phyloP scores from a whole-genome alignment of 208 protist genomes.

The Polymyxa betae region DNA sequence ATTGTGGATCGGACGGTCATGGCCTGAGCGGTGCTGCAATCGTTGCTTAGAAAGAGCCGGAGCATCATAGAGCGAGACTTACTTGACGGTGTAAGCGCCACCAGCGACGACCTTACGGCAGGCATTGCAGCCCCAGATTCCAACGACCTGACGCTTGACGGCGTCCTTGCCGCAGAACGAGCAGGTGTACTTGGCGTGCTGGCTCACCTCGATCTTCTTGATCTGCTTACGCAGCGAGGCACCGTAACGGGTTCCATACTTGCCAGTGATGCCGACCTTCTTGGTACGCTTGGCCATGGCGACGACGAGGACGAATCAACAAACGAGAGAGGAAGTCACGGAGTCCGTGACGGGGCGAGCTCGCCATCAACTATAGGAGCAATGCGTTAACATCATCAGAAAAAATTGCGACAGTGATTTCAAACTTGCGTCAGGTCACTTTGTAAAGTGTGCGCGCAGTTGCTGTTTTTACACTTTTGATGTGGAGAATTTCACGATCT shows the following conservation, averaged over 20 bases:
- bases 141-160: constrained; percentile 72
- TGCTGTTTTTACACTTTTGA: too few relatives aligned
- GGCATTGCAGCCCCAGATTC: constrained; percentile 75
- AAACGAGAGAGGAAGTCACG: not conserved
- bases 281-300: constrained; percentile 72
- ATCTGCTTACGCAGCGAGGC: constrained; percentile 74
- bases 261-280: constrained; percentile 79
- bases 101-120: constrained; percentile 72
- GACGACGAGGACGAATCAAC: not conserved
- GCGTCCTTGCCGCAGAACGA: constrained; percentile 78
- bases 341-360: not conserved
- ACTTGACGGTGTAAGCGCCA: constrained; percentile 69
- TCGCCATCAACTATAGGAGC: too few relatives aligned
- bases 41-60: not conserved
- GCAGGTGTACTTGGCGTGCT: constrained; percentile 72
- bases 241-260: constrained; percentile 79
- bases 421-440: too few relatives aligned
- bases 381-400: too few relatives aligned
- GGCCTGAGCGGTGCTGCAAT: constrained; percentile 52
- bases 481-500: too few relatives aligned
- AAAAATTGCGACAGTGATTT: too few relatives aligned
- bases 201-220: constrained; percentile 73
- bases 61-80: not conserved
- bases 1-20: constrained; percentile 53
- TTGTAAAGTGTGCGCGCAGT: too few relatives aligned